Evolutionary conservation across 306 rosid species (phyloP).

Genomic region (Castanopsis chinensis): DNA sequence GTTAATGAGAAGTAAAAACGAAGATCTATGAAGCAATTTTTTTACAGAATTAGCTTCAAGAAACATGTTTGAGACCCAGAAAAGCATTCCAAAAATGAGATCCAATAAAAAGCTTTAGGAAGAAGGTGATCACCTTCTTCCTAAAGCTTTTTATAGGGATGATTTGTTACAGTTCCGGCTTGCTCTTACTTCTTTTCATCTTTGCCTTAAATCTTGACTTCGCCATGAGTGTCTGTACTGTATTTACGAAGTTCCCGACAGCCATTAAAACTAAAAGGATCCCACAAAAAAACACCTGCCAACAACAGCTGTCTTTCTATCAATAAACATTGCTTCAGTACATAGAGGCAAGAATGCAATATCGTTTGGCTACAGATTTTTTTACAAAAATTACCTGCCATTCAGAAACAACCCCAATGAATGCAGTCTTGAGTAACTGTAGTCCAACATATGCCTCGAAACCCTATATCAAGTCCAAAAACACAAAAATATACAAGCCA

Average conservation of each 20-base stretch:
- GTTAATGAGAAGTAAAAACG: not conserved
- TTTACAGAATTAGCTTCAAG: not conserved
- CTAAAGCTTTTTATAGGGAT: no score
- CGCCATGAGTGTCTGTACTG: slow-evolving; percentile 83
- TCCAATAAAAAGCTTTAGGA: slow-evolving; percentile 3
- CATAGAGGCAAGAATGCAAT: not conserved
- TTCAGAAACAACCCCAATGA: slow-evolving; percentile 64
- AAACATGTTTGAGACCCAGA: not conserved
- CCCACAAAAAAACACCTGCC: slow-evolving; percentile 91
- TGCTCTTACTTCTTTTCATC: slow-evolving; percentile 90
- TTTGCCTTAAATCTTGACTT: slow-evolving; percentile 97
- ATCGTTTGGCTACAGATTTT: not conserved
- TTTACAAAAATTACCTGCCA: slow-evolving; percentile 74
- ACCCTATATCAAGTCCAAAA: slow-evolving; percentile 47
- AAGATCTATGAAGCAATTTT: slow-evolving; percentile 1
- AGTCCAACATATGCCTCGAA: slow-evolving; percentile 94
- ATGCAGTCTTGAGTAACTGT: slow-evolving; percentile 69
- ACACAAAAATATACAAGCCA: slow-evolving; percentile 16
- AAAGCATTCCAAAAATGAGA: slow-evolving; percentile 19
- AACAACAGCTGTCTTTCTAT: slow-evolving; percentile 12
- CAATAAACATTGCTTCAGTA: not conserved
- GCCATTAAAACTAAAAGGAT: slow-evolving; percentile 83
- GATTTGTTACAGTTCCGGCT: slow-evolving; percentile 59
- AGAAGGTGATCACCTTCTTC: slow-evolving; percentile 14
- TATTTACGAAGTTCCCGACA: slow-evolving; percentile 82